Evolutionary conservation across 768 basidiomycete genomes (phyloP).

Genomic region (Asterophora parasitica): DNA sequence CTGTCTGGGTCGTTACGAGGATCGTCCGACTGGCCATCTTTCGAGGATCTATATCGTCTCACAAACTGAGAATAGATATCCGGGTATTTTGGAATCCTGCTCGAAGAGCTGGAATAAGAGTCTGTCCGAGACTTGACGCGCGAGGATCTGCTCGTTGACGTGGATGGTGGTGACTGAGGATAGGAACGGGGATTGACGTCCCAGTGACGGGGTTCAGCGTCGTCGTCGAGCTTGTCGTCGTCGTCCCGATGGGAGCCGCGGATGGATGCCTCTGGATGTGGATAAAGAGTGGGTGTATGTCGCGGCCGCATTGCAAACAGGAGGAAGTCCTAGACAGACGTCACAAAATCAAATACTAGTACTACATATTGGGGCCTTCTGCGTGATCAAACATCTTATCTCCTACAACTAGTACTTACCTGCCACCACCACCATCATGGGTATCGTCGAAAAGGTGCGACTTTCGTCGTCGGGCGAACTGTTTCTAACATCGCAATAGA

Average conservation of each 20-base stretch:
- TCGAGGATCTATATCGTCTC: conserved; percentile 61
- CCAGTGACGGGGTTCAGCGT: conserved; percentile 34
- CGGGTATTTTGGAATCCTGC: conserved; percentile 30
- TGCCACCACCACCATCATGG: conserved; percentile 51
- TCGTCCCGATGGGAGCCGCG: conserved; percentile 44
- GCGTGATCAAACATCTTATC: too few relatives aligned
- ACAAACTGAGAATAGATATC: conserved; percentile 81
- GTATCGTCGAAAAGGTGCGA: conserved; percentile 85
- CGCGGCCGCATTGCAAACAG: conserved; percentile 35
- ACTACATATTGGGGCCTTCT: too few relatives aligned
- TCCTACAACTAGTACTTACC: conserved; percentile 8
- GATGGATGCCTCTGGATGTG: conserved; percentile 45
- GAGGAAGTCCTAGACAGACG: conserved; percentile 8
- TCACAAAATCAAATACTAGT: background rate
- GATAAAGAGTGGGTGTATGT: conserved; percentile 65
- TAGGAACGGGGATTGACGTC: conserved; percentile 30
- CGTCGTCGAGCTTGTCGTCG: conserved; percentile 44
- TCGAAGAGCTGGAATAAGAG: conserved; percentile 9
- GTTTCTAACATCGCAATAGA: conserved; percentile 39
- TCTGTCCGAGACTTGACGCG: conserved; percentile 25
- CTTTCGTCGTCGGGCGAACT: background rate
- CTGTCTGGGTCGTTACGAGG: conserved; percentile 77
- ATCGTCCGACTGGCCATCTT: conserved; percentile 59
- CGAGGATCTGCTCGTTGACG: conserved; percentile 23
- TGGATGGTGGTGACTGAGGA: conserved; percentile 28